A percentile compares a stretch with the other conserved stretches of the same genome.
Evolutionary conservation across 495 filamentous ascomycete species (phyloP).

Genomic region (Aspergillus biplanus): DNA sequence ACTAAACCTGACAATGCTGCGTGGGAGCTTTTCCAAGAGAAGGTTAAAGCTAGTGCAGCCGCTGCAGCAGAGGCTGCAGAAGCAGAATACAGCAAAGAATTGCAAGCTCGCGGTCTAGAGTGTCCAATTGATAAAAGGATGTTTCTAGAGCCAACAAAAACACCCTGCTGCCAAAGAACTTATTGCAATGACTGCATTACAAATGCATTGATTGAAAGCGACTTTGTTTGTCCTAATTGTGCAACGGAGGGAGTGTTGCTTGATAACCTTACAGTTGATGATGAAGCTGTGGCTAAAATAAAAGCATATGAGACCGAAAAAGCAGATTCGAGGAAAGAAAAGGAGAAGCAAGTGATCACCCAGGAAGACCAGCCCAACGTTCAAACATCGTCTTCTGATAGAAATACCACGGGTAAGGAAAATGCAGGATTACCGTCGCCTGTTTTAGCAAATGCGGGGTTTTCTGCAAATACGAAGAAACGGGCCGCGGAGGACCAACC

Average conservation of each 20-base stretch:
- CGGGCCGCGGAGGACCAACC: constrained; percentile 77
- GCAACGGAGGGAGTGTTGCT: constrained; percentile 86
- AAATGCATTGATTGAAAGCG: constrained; percentile 94
- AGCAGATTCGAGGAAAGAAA: constrained; percentile 60
- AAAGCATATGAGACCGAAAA: constrained; percentile 78
- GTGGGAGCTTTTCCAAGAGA: constrained; percentile 96
- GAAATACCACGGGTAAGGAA: constrained; percentile 9
- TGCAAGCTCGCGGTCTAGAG: constrained; percentile 84
- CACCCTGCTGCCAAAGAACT: constrained; percentile 94
- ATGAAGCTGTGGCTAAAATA: constrained; percentile 74
- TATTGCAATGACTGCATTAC: constrained; percentile 99
- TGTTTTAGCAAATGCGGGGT: constrained; percentile 33
- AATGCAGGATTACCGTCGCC: constrained; percentile 32
- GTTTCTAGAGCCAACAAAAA: constrained; percentile 97
- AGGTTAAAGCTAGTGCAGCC: constrained; percentile 78
- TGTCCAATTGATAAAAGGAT: constrained; percentile 95
- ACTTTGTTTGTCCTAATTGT: constrained; percentile 93
- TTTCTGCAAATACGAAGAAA: constrained; percentile 62
- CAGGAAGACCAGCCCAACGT: constrained; percentile 34
- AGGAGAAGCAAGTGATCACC: constrained; percentile 55
- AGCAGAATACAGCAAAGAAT: constrained; percentile 73
- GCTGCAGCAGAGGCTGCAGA: constrained; percentile 71
- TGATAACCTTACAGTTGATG: constrained; percentile 85
- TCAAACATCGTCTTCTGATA: constrained; percentile 31
- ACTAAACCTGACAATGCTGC: constrained; percentile 91